Evolutionary conservation across 768 basidiomycete species (phyloP).

Genomic region (Panellus pusillus): DNA sequence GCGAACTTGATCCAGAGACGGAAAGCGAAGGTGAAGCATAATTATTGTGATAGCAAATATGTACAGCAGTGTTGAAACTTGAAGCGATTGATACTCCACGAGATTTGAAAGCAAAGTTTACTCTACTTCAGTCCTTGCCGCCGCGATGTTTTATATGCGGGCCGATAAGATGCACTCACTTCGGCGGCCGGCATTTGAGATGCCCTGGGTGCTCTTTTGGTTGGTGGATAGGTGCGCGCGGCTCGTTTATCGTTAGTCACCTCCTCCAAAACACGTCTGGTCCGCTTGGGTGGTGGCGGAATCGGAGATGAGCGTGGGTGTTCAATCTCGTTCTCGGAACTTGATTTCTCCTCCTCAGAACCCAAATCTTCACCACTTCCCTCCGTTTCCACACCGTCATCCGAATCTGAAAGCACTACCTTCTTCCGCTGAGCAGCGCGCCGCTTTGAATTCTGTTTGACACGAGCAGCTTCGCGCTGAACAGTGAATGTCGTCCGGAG

Average conservation of each 20-base stretch:
- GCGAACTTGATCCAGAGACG: background rate
- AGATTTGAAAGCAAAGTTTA: no score
- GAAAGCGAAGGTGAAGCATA: background rate
- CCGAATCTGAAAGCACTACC: background rate
- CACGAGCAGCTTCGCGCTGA: background rate
- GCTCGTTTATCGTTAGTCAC: background rate
- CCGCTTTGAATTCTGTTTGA: background rate
- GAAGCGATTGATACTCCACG: no score
- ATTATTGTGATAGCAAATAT: no score
- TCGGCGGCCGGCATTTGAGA: no score
- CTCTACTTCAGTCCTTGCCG: no score
- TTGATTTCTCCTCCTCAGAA: background rate
- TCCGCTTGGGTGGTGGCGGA: conserved; percentile 1
- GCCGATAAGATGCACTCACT: no score
- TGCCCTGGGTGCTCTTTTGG: no score
- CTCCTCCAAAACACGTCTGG: background rate
- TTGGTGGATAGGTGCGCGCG: no score
- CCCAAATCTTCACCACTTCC: background rate
- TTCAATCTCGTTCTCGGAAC: background rate
- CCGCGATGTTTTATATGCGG: no score
- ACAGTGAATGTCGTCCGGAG: background rate
- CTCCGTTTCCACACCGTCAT: background rate
- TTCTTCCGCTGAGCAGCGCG: background rate
- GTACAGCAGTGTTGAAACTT: no score
- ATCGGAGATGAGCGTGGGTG: conserved; percentile 2